A percentile compares a stretch with the other conserved stretches of the same genome.
Evolutionary conservation across 2,329 filamentous ascomycete genomes (phyloP).

Genomic region (Alternaria arbusti): DNA sequence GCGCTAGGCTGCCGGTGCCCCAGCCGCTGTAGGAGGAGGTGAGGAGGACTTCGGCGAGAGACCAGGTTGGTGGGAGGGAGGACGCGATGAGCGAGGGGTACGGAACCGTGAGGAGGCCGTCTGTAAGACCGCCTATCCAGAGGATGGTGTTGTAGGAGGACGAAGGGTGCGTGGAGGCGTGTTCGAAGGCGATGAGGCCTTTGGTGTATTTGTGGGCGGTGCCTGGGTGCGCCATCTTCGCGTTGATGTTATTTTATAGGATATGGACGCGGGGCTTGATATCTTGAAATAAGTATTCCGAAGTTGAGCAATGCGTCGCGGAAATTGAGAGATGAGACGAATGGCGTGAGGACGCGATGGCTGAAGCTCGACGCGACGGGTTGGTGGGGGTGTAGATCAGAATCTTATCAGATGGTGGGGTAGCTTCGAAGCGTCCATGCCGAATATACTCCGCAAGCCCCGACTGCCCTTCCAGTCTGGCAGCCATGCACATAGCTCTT

Average conservation of each 20-base stretch:
- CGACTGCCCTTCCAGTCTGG: background rate
- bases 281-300: background rate
- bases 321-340: background rate
- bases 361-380: background rate
- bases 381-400: conserved; percentile 1
- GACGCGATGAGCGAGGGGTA: conserved; percentile 62
- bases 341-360: background rate
- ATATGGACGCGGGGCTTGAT: background rate
- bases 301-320: background rate
- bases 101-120: conserved; percentile 70
- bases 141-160: conserved; percentile 63
- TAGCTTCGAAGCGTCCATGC: background rate
- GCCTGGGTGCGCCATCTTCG: conserved; percentile 44
- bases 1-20: conserved; percentile 59
- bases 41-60: conserved; percentile 58
- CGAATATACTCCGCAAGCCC: background rate
- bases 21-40: conserved; percentile 62
- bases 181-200: conserved; percentile 55
- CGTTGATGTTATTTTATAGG: background rate
- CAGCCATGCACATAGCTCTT: background rate
- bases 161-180: conserved; percentile 40
- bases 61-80: conserved; percentile 59
- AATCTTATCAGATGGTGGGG: conserved; percentile 17
- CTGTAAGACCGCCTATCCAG: conserved; percentile 73
- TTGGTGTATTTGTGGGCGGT: conserved; percentile 52